These are phyloP conservation scores for Tilletia setariae DNA, from an alignment of 1,284 basidiomycete genomes.

Conservation along the genomic window DNA sequence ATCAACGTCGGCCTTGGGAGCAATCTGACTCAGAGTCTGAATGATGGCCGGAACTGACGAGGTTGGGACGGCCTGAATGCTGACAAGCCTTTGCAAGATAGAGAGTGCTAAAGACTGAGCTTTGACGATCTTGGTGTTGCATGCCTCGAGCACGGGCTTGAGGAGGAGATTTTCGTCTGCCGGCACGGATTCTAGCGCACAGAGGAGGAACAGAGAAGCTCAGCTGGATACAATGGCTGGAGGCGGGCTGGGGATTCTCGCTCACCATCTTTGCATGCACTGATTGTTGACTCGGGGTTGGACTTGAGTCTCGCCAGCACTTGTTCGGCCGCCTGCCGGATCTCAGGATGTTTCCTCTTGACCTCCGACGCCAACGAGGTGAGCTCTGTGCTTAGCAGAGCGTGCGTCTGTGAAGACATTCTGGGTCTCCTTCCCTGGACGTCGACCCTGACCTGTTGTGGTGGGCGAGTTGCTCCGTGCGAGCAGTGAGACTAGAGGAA, in stretches of 20 bases:
- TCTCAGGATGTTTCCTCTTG: conserved; percentile 50
- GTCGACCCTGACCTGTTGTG: not conserved
- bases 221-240: not conserved
- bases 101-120: conserved; percentile 87
- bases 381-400: conserved; percentile 46
- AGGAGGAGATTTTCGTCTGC: conserved; percentile 66
- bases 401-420: conserved; percentile 35
- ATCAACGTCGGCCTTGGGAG: conserved; percentile 42
- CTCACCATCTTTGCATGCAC: conserved; percentile 9
- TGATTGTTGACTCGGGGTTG: conserved; percentile 33
- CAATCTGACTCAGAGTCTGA: conserved; percentile 35
- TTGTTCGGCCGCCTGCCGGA: conserved; percentile 40
- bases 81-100: conserved; percentile 83
- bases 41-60: conserved; percentile 27
- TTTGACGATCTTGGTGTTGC: conserved; percentile 87
- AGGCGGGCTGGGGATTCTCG: not conserved
- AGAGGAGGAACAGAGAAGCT: not conserved
- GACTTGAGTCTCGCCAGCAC: conserved; percentile 34
- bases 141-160: conserved; percentile 86
- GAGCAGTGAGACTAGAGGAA: too few species aligned
- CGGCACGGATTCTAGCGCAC: not conserved
- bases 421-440: not conserved
- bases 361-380: conserved; percentile 46
- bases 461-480: too few species aligned
- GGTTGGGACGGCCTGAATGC: conserved; percentile 73